Conservation (phyloP, 345 rosid genomes). For the Ceriops decandra region DNA sequence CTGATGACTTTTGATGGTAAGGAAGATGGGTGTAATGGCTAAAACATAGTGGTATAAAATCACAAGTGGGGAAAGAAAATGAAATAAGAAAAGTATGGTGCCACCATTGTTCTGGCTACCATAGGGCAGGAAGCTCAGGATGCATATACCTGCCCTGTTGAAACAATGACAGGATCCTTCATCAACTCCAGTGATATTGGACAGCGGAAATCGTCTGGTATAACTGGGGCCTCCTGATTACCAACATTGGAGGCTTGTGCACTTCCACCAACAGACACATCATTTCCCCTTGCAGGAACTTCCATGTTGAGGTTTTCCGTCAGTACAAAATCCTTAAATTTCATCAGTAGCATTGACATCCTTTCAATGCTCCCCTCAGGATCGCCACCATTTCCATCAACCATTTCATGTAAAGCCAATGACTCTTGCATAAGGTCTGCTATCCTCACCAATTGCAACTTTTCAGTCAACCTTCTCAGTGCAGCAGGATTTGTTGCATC, state of each 20-base stretch:
- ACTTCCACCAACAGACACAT: slow-evolving; percentile 37
- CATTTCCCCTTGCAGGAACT: slow-evolving; percentile 36
- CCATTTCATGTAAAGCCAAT: slow-evolving; percentile 86
- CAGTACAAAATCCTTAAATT: slow-evolving; percentile 87
- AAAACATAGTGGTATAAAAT: neutral
- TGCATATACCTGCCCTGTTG: slow-evolving; percentile 82
- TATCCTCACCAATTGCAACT: slow-evolving; percentile 67
- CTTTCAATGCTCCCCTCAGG: slow-evolving; percentile 76
- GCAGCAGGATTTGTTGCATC: slow-evolving; percentile 49
- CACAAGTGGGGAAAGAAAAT: neutral
- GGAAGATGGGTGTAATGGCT: neutral
- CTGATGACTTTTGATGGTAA: neutral
- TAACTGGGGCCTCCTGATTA: slow-evolving; percentile 58
- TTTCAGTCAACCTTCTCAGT: slow-evolving; percentile 60
- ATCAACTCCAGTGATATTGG: slow-evolving; percentile 94
- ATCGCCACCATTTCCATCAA: slow-evolving; percentile 59
- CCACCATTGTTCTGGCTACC: slow-evolving; percentile 1
- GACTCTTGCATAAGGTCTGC: slow-evolving; percentile 84
- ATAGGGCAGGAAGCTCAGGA: slow-evolving; percentile 14
- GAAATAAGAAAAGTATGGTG: neutral
- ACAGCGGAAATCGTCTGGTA: slow-evolving; percentile 96
- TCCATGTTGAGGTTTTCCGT: slow-evolving; percentile 61
- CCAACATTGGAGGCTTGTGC: slow-evolving; percentile 58
- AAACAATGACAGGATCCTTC: slow-evolving; percentile 97
- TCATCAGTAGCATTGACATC: slow-evolving; percentile 72